A percentile compares a stretch with the other conserved stretches of the same genome.
Conservation (phyloP, 108 stramenopile species). For the Fistulifera pelliculosa region DNA sequence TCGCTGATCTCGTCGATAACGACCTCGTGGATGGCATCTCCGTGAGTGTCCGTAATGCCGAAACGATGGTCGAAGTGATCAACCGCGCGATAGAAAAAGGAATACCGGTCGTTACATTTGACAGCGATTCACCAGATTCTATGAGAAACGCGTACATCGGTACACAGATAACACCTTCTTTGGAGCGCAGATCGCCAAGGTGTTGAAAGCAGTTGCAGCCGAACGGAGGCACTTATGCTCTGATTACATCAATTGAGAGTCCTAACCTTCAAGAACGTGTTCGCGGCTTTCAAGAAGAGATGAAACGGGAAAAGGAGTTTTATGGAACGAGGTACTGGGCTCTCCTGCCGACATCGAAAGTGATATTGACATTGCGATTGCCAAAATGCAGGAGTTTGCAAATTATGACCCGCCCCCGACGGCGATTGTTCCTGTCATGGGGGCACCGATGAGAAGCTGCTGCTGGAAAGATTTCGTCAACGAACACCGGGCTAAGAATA, state of each 20-base stretch:
- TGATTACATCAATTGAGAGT: not conserved
- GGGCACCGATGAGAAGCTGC: not conserved
- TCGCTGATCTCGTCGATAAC: constrained; percentile 1
- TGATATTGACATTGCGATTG: not conserved
- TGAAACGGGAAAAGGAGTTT: not conserved
- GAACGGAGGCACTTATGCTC: constrained; percentile 15
- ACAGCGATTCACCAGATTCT: constrained; percentile 22
- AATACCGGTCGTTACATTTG: constrained; percentile 22
- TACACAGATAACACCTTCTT: constrained; percentile 21
- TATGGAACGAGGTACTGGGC: not conserved
- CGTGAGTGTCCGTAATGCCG: not conserved
- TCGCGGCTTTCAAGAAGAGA: constrained; percentile 3
- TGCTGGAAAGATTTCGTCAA: not conserved
- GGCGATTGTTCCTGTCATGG: constrained; percentile 1
- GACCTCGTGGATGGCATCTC: not conserved
- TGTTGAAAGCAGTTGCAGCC: constrained; percentile 15
- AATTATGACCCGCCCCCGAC: not conserved
- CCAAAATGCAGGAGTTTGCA: not conserved
- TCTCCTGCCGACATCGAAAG: constrained; percentile 2
- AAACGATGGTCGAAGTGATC: not conserved
- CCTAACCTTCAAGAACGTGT: constrained; percentile 12
- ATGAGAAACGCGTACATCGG: constrained; percentile 20
- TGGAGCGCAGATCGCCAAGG: constrained; percentile 12
- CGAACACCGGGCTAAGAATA: not conserved
- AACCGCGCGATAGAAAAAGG: not conserved